Conservation (phyloP, 106 monocot species). For the Apostasia shenzhenica region DNA sequence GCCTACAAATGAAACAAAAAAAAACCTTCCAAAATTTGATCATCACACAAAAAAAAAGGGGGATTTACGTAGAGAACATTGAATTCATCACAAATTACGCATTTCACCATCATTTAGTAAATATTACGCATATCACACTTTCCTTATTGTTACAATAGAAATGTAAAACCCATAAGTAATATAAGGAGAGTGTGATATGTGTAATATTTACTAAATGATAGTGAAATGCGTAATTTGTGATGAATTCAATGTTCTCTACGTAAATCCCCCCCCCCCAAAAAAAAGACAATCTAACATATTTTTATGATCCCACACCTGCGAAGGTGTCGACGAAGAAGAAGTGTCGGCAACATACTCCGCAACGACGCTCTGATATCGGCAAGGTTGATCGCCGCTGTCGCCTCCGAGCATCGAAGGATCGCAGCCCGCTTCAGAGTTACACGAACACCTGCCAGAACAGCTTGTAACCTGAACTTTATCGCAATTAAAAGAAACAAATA, state of each 20-base stretch:
- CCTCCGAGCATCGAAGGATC: constrained; percentile 58
- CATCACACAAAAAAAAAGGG: neutral
- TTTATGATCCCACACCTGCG: constrained; percentile 20
- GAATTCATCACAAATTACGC: too few relatives aligned
- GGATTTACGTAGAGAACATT: too few relatives aligned
- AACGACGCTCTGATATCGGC: constrained; percentile 66
- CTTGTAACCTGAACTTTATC: constrained; percentile 41
- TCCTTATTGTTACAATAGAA: too few relatives aligned
- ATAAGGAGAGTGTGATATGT: too few relatives aligned
- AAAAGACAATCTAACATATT: neutral
- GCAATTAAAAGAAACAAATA: constrained; percentile 62
- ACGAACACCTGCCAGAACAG: constrained; percentile 82
- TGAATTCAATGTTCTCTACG: too few relatives aligned
- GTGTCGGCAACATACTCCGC: constrained; percentile 56
- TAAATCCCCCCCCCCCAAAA: too few relatives aligned
- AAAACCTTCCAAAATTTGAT: neutral
- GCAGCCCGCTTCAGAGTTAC: constrained; percentile 76
- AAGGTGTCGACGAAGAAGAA: constrained; percentile 43
- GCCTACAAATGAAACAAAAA: constrained; percentile 27
- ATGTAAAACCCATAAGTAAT: too few relatives aligned
- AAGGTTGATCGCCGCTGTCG: constrained; percentile 52
- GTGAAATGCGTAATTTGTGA: too few relatives aligned
- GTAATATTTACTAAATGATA: too few relatives aligned
- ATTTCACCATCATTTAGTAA: too few relatives aligned
- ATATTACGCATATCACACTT: too few relatives aligned